Conservation (phyloP, 2,329 filamentous ascomycete genomes). For the Thielaviopsis cerberus region DNA sequence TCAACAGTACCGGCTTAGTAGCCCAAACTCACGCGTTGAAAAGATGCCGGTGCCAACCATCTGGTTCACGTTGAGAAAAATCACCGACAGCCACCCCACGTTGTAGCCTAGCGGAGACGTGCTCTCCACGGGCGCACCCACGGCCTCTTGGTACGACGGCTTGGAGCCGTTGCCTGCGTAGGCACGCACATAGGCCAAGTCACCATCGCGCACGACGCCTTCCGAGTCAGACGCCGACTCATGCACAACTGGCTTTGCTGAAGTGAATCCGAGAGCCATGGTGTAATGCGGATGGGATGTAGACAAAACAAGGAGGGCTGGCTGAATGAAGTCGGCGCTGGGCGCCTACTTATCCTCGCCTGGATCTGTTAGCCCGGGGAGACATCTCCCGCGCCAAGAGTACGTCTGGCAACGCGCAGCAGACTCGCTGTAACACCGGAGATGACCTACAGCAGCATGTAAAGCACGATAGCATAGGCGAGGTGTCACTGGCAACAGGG, state of each 20-base stretch:
- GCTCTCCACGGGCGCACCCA: conserved; percentile 41
- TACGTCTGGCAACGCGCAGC: no score
- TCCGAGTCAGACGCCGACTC: conserved; percentile 15
- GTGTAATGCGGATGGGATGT: not conserved
- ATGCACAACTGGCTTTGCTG: not conserved
- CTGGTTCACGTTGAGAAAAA: conserved; percentile 42
- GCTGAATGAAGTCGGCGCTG: no score
- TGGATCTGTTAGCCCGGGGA: no score
- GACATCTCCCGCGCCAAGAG: no score
- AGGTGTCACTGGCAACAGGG: not conserved
- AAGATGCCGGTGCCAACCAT: conserved; percentile 49
- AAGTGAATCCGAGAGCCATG: not conserved
- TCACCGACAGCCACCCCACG: conserved; percentile 35
- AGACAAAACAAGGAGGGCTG: not conserved
- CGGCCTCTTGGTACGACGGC: conserved; percentile 39
- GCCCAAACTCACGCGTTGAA: conserved; percentile 42
- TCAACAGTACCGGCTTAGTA: not conserved
- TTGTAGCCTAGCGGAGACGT: conserved; percentile 40
- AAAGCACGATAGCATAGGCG: not conserved
- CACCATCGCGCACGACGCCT: conserved; percentile 20
- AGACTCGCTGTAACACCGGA: no score
- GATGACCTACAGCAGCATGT: no score
- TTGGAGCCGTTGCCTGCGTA: conserved; percentile 30
- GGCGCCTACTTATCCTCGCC: not conserved
- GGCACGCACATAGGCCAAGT: conserved; percentile 24